These are phyloP conservation scores for Lycium barbarum DNA, from an alignment of 257 asterid species.

Conservation along the genomic window DNA sequence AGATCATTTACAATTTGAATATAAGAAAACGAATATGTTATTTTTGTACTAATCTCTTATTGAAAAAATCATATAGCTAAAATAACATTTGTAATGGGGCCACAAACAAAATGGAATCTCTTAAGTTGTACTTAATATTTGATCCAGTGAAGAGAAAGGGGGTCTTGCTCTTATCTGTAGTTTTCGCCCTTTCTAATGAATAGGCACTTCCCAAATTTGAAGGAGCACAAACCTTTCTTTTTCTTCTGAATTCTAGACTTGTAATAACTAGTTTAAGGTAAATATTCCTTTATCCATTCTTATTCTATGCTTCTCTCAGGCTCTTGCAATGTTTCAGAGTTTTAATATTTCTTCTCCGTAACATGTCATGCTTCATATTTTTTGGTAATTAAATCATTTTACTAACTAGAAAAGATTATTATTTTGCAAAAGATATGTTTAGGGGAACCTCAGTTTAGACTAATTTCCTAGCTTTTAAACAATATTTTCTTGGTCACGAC, in stretches of 20 bases:
- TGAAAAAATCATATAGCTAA: background rate
- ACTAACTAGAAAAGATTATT: too few relatives aligned
- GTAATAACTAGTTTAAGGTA: background rate
- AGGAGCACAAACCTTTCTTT: background rate
- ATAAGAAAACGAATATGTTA: too few relatives aligned
- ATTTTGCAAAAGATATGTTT: too few relatives aligned
- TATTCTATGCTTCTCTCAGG: too few relatives aligned
- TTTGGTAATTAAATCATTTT: too few relatives aligned
- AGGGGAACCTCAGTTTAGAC: too few relatives aligned
- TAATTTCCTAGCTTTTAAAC: too few relatives aligned
- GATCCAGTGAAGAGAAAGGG: background rate
- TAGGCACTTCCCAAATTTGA: background rate
- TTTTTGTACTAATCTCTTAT: background rate
- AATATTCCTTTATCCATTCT: background rate
- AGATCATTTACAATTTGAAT: too few relatives aligned
- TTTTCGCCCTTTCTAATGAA: background rate
- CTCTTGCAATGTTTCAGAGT: too few relatives aligned
- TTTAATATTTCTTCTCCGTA: too few relatives aligned
- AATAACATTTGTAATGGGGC: background rate
- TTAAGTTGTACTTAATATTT: background rate
- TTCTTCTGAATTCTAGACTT: background rate
- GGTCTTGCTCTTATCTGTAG: background rate
- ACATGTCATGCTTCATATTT: too few relatives aligned
- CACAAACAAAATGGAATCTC: conserved; percentile 13
- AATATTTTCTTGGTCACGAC: too few relatives aligned